Evolutionary conservation across 768 basidiomycete species (phyloP).

Genomic region (Termitomyces sp.): DNA sequence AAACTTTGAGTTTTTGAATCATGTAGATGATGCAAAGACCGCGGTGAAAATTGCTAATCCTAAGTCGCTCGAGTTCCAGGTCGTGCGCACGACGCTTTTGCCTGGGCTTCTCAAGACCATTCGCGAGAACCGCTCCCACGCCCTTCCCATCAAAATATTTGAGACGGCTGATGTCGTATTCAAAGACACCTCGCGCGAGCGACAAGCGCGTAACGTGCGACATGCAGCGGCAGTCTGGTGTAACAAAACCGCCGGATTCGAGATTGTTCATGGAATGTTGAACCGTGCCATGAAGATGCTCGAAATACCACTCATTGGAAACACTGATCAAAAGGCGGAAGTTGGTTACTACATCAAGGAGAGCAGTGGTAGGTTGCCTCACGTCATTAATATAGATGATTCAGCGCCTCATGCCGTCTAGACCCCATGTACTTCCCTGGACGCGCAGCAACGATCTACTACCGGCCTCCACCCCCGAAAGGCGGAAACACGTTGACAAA

Average conservation of each 20-base stretch:
- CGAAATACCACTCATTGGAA: slow-evolving; percentile 77
- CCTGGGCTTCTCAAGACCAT: slow-evolving; percentile 96
- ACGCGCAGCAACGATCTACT: slow-evolving; percentile 88
- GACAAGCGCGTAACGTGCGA: slow-evolving; percentile 83
- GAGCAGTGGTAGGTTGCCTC: slow-evolving; percentile 58
- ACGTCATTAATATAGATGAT: neutral
- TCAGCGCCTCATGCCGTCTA: slow-evolving; percentile 22
- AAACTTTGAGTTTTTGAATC: slow-evolving; percentile 93
- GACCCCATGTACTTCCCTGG: slow-evolving; percentile 95
- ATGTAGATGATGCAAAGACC: slow-evolving; percentile 69
- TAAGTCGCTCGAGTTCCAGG: slow-evolving; percentile 96
- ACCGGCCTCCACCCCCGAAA: slow-evolving; percentile 51
- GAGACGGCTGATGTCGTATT: slow-evolving; percentile 92
- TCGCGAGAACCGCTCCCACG: slow-evolving; percentile 91
- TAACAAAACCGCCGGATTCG: slow-evolving; percentile 95
- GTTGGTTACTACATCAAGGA: slow-evolving; percentile 93
- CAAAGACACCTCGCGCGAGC: slow-evolving; percentile 74
- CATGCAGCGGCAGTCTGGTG: slow-evolving; percentile 92
- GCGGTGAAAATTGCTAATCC: slow-evolving; percentile 95
- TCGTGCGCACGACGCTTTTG: slow-evolving; percentile 92
- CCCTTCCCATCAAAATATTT: slow-evolving; percentile 90
- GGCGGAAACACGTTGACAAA: slow-evolving; percentile 22
- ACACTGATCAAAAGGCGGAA: slow-evolving; percentile 44
- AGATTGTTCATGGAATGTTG: slow-evolving; percentile 91
- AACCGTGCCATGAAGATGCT: slow-evolving; percentile 96